Conservation (phyloP, 805 yeast species). For the Candida schatavii region DNA sequence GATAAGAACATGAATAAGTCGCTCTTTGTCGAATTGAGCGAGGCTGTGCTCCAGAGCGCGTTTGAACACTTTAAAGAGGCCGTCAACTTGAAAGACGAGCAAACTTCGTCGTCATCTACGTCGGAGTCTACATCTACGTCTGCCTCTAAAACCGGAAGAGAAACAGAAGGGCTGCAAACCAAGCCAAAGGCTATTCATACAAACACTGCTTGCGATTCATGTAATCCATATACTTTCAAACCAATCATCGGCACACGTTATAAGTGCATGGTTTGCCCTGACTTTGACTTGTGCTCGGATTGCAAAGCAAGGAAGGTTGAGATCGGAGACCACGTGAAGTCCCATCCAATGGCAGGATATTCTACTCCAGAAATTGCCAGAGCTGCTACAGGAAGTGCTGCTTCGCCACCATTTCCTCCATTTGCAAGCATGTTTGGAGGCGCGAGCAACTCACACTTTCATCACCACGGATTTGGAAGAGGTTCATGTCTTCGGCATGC, state of each 20-base stretch:
- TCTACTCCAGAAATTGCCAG: constrained; percentile 10
- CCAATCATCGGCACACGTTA: constrained; percentile 48
- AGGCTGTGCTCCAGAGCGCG: constrained; percentile 27
- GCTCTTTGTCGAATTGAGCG: constrained; percentile 21
- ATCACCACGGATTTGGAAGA: no score
- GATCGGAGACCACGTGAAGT: constrained; percentile 18
- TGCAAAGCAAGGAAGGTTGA: constrained; percentile 21
- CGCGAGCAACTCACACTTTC: no score
- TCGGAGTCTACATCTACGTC: not conserved
- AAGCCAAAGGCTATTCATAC: constrained; percentile 16
- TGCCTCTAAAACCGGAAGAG: not conserved
- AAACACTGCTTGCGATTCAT: constrained; percentile 33
- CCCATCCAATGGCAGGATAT: constrained; percentile 32
- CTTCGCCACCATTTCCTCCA: no score
- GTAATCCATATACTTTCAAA: constrained; percentile 24
- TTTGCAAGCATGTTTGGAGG: no score
- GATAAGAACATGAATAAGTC: constrained; percentile 2
- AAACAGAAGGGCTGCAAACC: no score
- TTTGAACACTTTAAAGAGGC: constrained; percentile 23
- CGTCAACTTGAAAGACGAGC: constrained; percentile 12
- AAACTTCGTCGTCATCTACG: not conserved
- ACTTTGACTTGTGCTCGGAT: constrained; percentile 50
- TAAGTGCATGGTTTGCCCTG: constrained; percentile 49
- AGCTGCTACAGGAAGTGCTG: no score
- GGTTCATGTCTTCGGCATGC: no score